Evolutionary conservation across 1,139 yeast genomes (phyloP).

Genomic region (Yamadazyma sp.): DNA sequence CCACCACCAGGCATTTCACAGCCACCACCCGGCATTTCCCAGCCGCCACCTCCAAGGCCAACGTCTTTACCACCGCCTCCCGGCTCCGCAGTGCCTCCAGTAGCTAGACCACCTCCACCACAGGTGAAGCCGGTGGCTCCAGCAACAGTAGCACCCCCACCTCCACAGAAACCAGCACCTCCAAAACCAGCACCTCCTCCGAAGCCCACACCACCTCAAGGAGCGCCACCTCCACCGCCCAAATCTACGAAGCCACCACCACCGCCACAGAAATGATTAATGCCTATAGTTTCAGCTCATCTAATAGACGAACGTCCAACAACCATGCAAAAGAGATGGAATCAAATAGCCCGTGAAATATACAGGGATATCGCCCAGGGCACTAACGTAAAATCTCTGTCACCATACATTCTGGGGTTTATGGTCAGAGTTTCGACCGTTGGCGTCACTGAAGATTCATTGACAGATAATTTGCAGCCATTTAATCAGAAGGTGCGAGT

Average conservation of each 20-base stretch:
- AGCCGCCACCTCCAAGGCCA: neutral
- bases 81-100: neutral
- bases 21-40: slow-evolving; percentile 1
- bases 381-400: no score
- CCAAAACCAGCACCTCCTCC: slow-evolving; percentile 19
- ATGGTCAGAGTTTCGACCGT: slow-evolving; percentile 58
- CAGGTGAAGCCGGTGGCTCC: no score
- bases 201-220: slow-evolving; percentile 15
- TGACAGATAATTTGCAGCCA: slow-evolving; percentile 56
- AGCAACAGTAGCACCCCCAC: no score
- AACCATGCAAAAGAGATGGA: no score
- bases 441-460: slow-evolving; percentile 66
- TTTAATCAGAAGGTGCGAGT: slow-evolving; percentile 75
- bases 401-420: no score
- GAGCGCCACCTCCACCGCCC: slow-evolving; percentile 25
- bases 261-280: slow-evolving; percentile 19
- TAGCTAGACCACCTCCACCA: slow-evolving; percentile 1
- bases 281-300: neutral
- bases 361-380: no score
- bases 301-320: no score
- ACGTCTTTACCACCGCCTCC: neutral
- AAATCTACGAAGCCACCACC: slow-evolving; percentile 32
- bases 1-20: slow-evolving; percentile 1
- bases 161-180: neutral
- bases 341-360: no score